These are phyloP conservation scores for Rhodotorula mucilaginosa DNA, from an alignment of 1,284 basidiomycete genomes.

Conservation along the genomic window DNA sequence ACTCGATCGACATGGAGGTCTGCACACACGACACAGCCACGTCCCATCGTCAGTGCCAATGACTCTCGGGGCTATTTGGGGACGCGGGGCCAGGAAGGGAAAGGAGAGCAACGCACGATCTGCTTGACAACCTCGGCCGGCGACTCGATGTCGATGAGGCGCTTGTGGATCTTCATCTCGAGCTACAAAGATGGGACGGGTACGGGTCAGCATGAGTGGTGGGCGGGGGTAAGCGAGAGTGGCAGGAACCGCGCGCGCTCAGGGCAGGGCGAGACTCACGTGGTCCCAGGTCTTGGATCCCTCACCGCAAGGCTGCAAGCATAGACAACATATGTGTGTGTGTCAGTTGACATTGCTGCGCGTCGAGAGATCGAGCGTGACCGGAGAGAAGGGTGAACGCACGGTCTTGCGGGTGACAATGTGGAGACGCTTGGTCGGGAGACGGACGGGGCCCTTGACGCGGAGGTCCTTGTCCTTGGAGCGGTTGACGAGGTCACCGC, in stretches of 20 bases:
- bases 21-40: conserved; percentile 48
- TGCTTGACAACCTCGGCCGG: conserved; percentile 99
- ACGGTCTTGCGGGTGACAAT: conserved; percentile 99
- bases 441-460: conserved; percentile 98
- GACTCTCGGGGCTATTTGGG: too few species aligned
- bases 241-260: too few species aligned
- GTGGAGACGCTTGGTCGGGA: conserved; percentile 95
- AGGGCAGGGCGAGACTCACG: conserved; percentile 22
- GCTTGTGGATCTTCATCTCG: conserved; percentile 99
- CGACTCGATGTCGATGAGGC: conserved; percentile 97
- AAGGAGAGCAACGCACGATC: conserved; percentile 65
- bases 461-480: conserved; percentile 99
- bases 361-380: background rate
- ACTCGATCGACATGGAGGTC: conserved; percentile 98
- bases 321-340: conserved; percentile 2
- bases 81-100: background rate
- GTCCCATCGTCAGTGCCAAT: too few species aligned
- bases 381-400: conserved; percentile 47
- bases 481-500: conserved; percentile 91
- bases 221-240: background rate
- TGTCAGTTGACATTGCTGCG: background rate
- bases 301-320: conserved; percentile 91
- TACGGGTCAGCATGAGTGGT: background rate
- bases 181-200: conserved; percentile 52
- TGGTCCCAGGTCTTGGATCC: conserved; percentile 99